A percentile compares a stretch with the other conserved stretches of the same genome.
Evolutionary conservation across 441 rosid species (phyloP).

Genomic region (Erodium trifolium): DNA sequence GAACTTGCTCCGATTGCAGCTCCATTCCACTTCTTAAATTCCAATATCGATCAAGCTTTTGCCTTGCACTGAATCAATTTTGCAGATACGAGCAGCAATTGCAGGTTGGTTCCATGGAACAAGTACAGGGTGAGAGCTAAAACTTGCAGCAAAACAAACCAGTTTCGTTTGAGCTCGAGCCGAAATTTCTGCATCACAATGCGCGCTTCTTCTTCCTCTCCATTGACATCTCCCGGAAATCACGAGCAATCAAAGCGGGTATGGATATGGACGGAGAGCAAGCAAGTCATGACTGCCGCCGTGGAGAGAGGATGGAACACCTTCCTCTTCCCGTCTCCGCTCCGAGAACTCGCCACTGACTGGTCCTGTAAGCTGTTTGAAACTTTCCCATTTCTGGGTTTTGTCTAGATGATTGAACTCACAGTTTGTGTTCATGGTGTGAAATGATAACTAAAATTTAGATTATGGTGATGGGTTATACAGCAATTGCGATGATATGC

Average conservation of each 20-base stretch:
- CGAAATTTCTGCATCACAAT: constrained; percentile 15
- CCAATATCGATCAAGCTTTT: neutral
- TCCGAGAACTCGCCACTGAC: constrained; percentile 40
- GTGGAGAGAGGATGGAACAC: constrained; percentile 92
- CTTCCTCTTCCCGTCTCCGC: constrained; percentile 41
- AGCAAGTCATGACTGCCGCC: constrained; percentile 67
- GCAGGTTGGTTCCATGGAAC: neutral
- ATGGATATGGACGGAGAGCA: constrained; percentile 74
- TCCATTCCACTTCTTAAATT: neutral
- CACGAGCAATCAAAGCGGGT: constrained; percentile 47
- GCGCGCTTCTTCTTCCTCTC: constrained; percentile 21
- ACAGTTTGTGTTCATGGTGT: neutral
- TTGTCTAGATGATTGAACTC: neutral
- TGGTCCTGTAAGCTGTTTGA: constrained; percentile 55
- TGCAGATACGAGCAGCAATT: neutral
- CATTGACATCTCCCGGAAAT: constrained; percentile 14
- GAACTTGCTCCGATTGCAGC: neutral
- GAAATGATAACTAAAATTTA: neutral
- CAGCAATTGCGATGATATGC: constrained; percentile 60
- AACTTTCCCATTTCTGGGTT: neutral
- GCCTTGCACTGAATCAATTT: neutral
- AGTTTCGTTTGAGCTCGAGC: neutral
- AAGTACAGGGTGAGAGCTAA: neutral
- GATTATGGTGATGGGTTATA: constrained; percentile 18
- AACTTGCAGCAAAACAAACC: neutral